Evolutionary conservation across 495 filamentous ascomycete genomes (phyloP), one percentile per base, ranked within the genome.

Genomic region (Gamarada debralockiae): DNA sequence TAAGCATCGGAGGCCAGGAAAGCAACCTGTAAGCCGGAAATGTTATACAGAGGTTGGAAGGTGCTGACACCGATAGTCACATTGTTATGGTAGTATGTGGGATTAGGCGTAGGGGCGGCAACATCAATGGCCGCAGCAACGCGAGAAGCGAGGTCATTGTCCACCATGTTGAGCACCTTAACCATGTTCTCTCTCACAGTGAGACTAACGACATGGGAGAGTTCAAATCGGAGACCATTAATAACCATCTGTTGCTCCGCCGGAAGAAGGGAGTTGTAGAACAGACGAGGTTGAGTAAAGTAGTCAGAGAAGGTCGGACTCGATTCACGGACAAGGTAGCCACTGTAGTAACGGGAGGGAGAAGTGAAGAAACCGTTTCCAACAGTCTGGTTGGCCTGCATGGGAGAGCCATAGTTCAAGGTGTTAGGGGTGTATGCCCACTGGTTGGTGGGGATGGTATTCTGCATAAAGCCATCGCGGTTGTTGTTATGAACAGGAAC

Each of bases 191-290:
- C 56, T 67, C 74, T 78, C 13, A 90, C 84, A 21, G 70, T 57
- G 1, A 58, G 39, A 42, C 77, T 83, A 49, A 73, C 65, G 37
- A 90, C 55, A 33, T 86, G 77, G 8, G 79, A 75, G 7, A 75
- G 70, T 65, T 92, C 87, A 67, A 91, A 92, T 22, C 87, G 84
- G 52, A 89, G 81, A 1, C 85, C 87, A 68, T 92, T 85, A 67
- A 92, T 75, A 51, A 89, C 64, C 65, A 89, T 85, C 62, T 92
- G 87, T 63, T 90, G 79, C 60, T 90, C 87, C 0, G 79, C 77
- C 8, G 78, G 73, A 7, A 77, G 64, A 41, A 92, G 77, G 0
- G 85, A 89, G 77, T 90, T 89, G 76, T 77, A 90, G 70, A 90
- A 86, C 6, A 90, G 74, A 2, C 87, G 79, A 0, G 85, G 79